Conservation (phyloP, 1,284 basidiomycete species). For the Fistulinella cinereoalba region DNA sequence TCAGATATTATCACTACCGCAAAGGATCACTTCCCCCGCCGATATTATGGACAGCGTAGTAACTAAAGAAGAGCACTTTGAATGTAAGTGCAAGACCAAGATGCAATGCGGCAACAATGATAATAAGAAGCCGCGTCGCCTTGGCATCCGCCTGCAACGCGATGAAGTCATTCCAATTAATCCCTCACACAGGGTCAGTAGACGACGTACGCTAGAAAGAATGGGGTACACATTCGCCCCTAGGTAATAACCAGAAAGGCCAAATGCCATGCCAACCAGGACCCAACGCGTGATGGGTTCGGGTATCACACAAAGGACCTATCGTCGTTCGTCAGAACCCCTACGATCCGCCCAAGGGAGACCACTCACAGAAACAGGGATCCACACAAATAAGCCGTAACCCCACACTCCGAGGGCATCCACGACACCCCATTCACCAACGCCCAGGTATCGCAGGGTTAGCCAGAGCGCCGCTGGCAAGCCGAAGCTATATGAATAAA, state of each 20-base stretch:
- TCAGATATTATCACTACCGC: constrained; percentile 12
- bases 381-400: constrained; percentile 74
- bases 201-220: constrained; percentile 67
- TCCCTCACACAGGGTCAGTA: not conserved
- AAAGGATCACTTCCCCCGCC: constrained; percentile 33
- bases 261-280: constrained; percentile 68
- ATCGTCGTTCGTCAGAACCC: constrained; percentile 4
- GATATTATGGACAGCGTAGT: constrained; percentile 62
- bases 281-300: constrained; percentile 78
- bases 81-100: constrained; percentile 76
- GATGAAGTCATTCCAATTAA: constrained; percentile 1
- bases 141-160: constrained; percentile 73
- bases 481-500: constrained; percentile 83
- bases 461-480: constrained; percentile 80
- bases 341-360: not conserved
- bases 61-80: constrained; percentile 86
- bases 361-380: constrained; percentile 66
- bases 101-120: constrained; percentile 70
- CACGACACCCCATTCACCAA: constrained; percentile 81
- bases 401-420: constrained; percentile 78
- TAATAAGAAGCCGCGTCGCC: constrained; percentile 73
- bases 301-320: constrained; percentile 84
- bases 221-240: constrained; percentile 85
- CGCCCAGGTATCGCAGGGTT: constrained; percentile 76
- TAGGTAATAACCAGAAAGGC: constrained; percentile 81